Evolutionary conservation across 1,284 basidiomycete genomes (phyloP), one percentile per base, ranked within the genome.

Genomic region (Cutaneotrichosporon sp.): DNA sequence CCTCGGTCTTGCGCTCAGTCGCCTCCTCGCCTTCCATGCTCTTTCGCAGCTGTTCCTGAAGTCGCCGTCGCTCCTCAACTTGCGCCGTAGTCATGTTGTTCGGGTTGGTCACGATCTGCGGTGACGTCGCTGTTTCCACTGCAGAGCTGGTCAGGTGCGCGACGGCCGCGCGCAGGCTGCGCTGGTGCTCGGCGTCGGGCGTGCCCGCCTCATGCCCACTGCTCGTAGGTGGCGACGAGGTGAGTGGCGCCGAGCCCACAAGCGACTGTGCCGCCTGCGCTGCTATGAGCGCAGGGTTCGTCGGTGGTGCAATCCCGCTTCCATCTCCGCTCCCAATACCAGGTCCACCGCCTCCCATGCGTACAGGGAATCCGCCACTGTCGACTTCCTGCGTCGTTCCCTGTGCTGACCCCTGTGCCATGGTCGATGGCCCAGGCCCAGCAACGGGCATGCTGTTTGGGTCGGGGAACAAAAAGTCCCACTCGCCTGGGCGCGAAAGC

Each of bases 1-100:
- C 63, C 50, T 72, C 70, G 20, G 61, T 61, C 52, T 67, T 71
- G 36, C 62, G 51, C 37, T 67, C 67, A 4, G 52, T 49, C 17
- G 52, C 60, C 49, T 58, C 47, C 44, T 62, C 56, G 51, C 62
- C 61, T 39, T 61, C 54, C 50, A 70, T 58, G n/a, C 49, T 59
- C 46, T 58, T 50, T 22, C 62, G 60, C 36, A 70, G 48, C 41
- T 65, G 59, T 33, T 68, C 61, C 49, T 68, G 64, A 21, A 64
- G 53, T 36, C 55, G 51, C 20, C 56, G 54, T 23, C 67, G 58
- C 53, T 63, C 65, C 35, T 62, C 64, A n/a, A 70, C 55, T 46
- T 70, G 63, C 7, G 52, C 57, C 2, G 55, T 51, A 3, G 62
- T 65, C 59, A 67, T 54, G 39, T 49, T 60, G 54, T 59, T 59